phyloP scores from a whole-genome alignment of 2,329 filamentous ascomycete species.

The Clarireedia hainanense region DNA sequence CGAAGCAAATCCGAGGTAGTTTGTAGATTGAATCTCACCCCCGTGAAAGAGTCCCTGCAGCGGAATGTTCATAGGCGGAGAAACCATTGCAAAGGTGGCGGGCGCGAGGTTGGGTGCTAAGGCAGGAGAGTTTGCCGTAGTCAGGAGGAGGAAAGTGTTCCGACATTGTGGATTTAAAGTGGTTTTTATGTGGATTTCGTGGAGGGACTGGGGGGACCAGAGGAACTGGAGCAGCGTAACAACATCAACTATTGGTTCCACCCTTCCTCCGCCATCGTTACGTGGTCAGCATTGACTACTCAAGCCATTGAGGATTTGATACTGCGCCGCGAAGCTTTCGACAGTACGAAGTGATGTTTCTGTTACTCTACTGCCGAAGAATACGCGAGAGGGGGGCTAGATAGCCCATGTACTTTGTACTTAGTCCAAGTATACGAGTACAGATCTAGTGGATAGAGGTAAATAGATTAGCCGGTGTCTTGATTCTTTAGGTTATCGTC shows the following conservation, averaged over 20 bases:
- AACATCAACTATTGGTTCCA: neutral
- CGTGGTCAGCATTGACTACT: neutral
- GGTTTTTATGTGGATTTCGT: constrained; percentile 2
- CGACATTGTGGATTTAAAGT: neutral
- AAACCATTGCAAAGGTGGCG: constrained; percentile 1
- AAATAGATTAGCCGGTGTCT: no score
- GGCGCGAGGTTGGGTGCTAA: neutral
- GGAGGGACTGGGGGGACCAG: neutral
- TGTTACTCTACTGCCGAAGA: neutral
- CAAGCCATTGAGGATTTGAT: neutral
- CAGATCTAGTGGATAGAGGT: no score
- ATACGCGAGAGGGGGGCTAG: neutral
- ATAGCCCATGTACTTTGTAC: no score
- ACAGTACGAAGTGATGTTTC: neutral
- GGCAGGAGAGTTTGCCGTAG: neutral
- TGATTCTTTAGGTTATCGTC: neutral
- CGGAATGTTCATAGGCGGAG: constrained; percentile 6
- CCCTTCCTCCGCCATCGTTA: neutral
- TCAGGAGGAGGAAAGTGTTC: neutral
- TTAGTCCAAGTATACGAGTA: no score
- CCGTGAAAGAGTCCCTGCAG: constrained; percentile 4
- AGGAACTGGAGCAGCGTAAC: neutral
- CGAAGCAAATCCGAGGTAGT: constrained; percentile 7
- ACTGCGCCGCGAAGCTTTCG: neutral
- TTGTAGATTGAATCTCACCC: constrained; percentile 1